Evolutionary conservation across 83 land plant genomes (phyloP), one percentile per base, ranked within the genome.

Genomic region (Thuja plicata): DNA sequence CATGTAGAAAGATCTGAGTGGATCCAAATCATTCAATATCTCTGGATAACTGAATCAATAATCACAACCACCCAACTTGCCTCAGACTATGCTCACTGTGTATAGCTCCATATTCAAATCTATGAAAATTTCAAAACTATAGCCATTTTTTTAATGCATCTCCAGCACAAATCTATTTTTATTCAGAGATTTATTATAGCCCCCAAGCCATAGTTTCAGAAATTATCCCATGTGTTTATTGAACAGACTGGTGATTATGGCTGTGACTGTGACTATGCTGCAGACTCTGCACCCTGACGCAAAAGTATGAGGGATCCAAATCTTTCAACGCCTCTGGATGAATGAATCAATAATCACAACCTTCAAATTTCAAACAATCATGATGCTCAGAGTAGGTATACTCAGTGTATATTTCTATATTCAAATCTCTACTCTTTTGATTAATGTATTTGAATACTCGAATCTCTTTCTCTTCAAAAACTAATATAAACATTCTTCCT

Each of bases 1-100:
- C 86, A 83, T 83, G 86, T 83, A 83, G 52, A 83, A 83, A 48
- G n/a, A 35, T 50, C 57, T 48, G 86, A 48, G 32, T 48, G 19
- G 86, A 46, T 83, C 57, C 54, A 83, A 45, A 30, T 83, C 37
- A 48, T 45, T 83, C 55, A 83, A 83, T n/a, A 48, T 12, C 86
- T 48, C 57, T 30, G 73, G 73, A 66, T 66, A 50, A 48, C 50
- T 50, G 30, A 83, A 12, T 34, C 34, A 24, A 43, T 81, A 81
- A 41, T 81, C 46, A 81, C 84, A 81, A 27, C 5, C 73, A 27
- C 79, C 5, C 40, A 76, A 76, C 38, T 32, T 35, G 34, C n/a
- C 40, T 76, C 79, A 76, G 17, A 32, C 79, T 34, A 76, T 76
- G 19, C 6, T 76, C 79, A 34, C 38, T 12, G 79, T 76, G 35